Evolutionary conservation across 495 filamentous ascomycete genomes (phyloP).

Genomic region (Talaromyces proteolyticus): DNA sequence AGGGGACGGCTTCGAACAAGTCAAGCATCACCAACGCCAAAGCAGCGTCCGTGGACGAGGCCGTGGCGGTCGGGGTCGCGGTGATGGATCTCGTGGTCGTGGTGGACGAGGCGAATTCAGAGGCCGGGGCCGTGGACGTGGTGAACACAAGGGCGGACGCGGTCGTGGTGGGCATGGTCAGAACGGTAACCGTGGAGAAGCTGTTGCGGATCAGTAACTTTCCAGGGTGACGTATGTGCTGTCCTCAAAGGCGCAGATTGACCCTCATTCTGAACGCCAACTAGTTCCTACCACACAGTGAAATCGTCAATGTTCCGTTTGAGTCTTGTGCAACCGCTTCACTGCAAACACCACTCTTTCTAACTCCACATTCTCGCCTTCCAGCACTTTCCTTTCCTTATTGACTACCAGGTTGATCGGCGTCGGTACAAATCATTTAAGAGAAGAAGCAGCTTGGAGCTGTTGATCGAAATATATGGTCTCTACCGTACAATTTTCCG

Average conservation of each 20-base stretch:
- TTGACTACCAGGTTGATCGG: not conserved
- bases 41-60: conserved; percentile 50
- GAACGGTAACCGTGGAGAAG: conserved; percentile 11
- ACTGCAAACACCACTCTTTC: not conserved
- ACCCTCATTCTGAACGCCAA: not conserved
- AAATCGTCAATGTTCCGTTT: not conserved
- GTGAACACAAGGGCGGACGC: conserved; percentile 23
- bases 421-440: not conserved
- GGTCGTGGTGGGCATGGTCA: conserved; percentile 35
- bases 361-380: not conserved
- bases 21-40: conserved; percentile 47
- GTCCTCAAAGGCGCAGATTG: not conserved
- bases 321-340: not conserved
- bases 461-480: not conserved
- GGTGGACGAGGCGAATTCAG: conserved; percentile 42
- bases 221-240: too few species aligned
- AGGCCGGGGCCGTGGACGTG: conserved; percentile 43
- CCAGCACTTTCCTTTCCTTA: not conserved
- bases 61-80: conserved; percentile 42
- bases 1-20: conserved; percentile 67
- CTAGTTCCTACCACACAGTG: not conserved
- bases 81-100: conserved; percentile 52
- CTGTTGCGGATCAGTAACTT: conserved; percentile 10
- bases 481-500: not conserved
- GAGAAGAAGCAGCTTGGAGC: not conserved